phyloP scores from a whole-genome alignment of 1,284 basidiomycete species.

The Ganoderma meredithae region DNA sequence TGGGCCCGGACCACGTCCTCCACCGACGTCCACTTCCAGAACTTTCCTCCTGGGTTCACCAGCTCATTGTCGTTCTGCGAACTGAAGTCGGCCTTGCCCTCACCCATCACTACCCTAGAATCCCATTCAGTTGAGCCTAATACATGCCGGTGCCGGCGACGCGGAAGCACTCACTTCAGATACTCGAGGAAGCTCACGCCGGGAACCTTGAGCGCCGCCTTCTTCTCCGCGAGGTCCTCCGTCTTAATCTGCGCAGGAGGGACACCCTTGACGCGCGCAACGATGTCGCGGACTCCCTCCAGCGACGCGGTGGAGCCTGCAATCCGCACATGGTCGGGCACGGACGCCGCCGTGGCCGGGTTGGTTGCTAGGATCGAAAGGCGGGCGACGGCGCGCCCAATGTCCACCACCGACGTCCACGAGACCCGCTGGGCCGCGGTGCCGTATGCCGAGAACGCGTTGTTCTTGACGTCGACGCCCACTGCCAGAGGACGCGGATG shows the following conservation, averaged over 20 bases:
- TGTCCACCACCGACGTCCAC: constrained; percentile 37
- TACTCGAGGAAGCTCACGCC: constrained; percentile 18
- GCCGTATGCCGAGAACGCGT: constrained; percentile 37
- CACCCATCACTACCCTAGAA: constrained; percentile 34
- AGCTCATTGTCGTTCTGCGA: constrained; percentile 38
- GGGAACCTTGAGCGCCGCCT: constrained; percentile 22
- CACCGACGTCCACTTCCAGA: constrained; percentile 42
- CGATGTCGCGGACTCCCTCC: constrained; percentile 31
- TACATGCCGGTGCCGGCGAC: neutral
- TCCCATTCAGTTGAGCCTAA: constrained; percentile 1
- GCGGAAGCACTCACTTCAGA: constrained; percentile 19
- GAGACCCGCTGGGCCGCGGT: constrained; percentile 29
- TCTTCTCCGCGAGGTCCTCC: constrained; percentile 27
- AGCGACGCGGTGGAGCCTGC: constrained; percentile 30
- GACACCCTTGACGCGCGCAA: constrained; percentile 30
- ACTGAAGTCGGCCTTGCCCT: constrained; percentile 39
- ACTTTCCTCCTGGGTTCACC: constrained; percentile 37
- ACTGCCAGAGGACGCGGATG: constrained; percentile 25
- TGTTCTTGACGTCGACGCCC: constrained; percentile 37
- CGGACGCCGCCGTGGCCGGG: constrained; percentile 28
- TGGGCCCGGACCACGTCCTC: constrained; percentile 31
- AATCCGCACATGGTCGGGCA: constrained; percentile 38
- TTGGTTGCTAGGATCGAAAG: constrained; percentile 38
- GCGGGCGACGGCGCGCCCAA: constrained; percentile 39
- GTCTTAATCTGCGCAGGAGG: constrained; percentile 25